Conservation (phyloP, 73 alveolate genomes). For the Urostyla sp. region DNA sequence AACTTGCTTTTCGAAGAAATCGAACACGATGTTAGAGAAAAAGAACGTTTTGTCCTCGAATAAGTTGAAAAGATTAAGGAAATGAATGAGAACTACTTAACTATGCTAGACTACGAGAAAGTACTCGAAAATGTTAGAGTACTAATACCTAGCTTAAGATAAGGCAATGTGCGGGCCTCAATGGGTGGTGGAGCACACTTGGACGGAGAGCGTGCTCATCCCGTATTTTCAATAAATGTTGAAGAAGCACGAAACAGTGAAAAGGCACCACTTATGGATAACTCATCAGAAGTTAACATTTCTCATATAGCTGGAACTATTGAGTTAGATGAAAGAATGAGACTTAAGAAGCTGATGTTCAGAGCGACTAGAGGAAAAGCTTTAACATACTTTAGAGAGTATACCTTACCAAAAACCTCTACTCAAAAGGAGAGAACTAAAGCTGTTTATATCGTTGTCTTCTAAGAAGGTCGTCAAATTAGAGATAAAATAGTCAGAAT, state of each 20-base stretch:
- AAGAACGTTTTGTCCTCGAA: conserved; percentile 62
- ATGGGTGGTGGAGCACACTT: conserved; percentile 30
- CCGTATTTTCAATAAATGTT: neutral
- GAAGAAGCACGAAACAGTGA: conserved; percentile 14
- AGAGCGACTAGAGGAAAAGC: conserved; percentile 95
- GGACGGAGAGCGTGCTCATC: neutral
- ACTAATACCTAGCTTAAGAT: conserved; percentile 17
- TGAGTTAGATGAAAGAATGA: conserved; percentile 80
- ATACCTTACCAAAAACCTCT: conserved; percentile 25
- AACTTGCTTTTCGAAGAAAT: conserved; percentile 67
- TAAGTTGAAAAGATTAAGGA: conserved; percentile 54
- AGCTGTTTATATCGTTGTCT: conserved; percentile 77
- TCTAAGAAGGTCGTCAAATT: conserved; percentile 65
- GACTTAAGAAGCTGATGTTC: conserved; percentile 88
- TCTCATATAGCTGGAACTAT: conserved; percentile 84
- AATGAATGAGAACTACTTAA: conserved; percentile 49
- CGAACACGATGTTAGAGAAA: conserved; percentile 51
- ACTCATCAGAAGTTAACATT: conserved; percentile 15
- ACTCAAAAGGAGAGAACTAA: conserved; percentile 26
- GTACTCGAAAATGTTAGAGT: conserved; percentile 54
- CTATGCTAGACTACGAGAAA: conserved; percentile 51
- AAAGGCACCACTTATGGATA: conserved; percentile 50
- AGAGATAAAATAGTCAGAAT: conserved; percentile 71
- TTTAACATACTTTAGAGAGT: conserved; percentile 80
- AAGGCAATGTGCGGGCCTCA: conserved; percentile 24